A percentile compares a stretch with the other conserved stretches of the same genome.
Conservation (phyloP, 2,329 filamentous ascomycete genomes). For the Fusarium sp. region DNA sequence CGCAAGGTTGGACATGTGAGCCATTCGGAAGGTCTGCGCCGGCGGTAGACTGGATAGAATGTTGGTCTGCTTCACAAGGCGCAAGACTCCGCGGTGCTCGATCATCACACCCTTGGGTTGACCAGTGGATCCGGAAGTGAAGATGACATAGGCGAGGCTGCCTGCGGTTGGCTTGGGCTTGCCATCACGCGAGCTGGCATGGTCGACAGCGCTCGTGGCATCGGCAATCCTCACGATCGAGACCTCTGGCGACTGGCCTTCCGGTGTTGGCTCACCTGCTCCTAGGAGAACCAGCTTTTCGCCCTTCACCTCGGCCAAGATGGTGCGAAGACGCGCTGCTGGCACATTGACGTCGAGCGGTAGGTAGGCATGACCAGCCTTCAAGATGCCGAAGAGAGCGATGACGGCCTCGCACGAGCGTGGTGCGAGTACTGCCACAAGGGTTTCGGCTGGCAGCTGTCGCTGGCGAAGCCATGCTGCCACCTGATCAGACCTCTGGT, state of each 20-base stretch:
- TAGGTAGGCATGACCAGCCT: constrained; percentile 42
- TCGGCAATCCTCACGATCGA: background rate
- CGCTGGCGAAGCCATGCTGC: constrained; percentile 28
- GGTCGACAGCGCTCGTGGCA: background rate
- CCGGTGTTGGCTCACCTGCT: background rate
- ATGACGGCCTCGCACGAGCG: constrained; percentile 41
- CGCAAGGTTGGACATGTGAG: constrained; percentile 34
- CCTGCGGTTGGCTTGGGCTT: background rate
- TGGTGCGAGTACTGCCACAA: background rate
- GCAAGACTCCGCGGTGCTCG: constrained; percentile 32
- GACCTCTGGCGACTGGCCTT: background rate
- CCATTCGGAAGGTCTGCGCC: background rate
- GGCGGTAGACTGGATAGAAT: constrained; percentile 1
- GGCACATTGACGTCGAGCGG: constrained; percentile 38
- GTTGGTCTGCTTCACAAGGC: constrained; percentile 14
- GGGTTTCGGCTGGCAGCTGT: background rate
- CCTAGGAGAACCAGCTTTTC: constrained; percentile 28
- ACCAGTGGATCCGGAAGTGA: constrained; percentile 64
- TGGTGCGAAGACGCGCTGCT: constrained; percentile 16
- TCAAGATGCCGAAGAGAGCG: constrained; percentile 40
- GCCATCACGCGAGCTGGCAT: too few species aligned
- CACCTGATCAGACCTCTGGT: constrained; percentile 29
- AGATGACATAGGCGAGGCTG: constrained; percentile 54
- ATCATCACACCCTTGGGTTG: constrained; percentile 62
- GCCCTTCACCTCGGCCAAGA: constrained; percentile 4